Base-by-base conservation (phyloP, 345 rosid species). In the Nephelium lappaceum region DNA sequence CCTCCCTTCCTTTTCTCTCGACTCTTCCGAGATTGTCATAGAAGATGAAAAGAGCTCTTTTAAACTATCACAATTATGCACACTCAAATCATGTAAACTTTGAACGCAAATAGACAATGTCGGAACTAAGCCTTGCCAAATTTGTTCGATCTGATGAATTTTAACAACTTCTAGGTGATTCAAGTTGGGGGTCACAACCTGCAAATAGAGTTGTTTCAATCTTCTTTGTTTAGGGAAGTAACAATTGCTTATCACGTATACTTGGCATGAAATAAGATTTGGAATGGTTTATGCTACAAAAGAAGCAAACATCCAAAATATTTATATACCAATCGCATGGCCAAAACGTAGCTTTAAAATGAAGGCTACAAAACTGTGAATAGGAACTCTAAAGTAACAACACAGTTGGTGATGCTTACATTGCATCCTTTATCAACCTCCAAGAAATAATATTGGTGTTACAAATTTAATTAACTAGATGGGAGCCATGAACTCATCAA, bases 31-130 rank as follows among this genome's bases (percentile, higher is more conserved):
- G 5, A 58, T 11, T 21, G 55, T 27, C 36, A 31, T 51, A 12
- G 71, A 75, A 24, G 66, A 65, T 19, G 76, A 11, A 7, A 79
- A 75, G 14, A 82, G 16, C 61, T 57, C 71, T n/a, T 63, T 76
- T 3, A 79, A 60, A 45, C 67, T 45, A 8, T 15, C 11, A 38
- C 85, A 82, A 11, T 41, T 61, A 2, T 36, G 8, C 19, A 79
- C 36, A 3, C 0, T 21, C 65, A 82, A 60, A 8, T 5, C 4
- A 18, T 73, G 60, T 53, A 75, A 58, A 11, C 67, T 82, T 51
- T 47, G 23, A 55, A 71, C 11, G 5, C 64, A n/a, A 18, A 11
- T 27, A 49, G 39, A 24, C 5, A 7, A 10, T 18, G 3, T 45
- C 16, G 1, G 1, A 11, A 18, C 21, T 71, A 45, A 58, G 9